phyloP scores from a whole-genome alignment of 202 grass and related monocot genomes.

The Panicum virgatum region DNA sequence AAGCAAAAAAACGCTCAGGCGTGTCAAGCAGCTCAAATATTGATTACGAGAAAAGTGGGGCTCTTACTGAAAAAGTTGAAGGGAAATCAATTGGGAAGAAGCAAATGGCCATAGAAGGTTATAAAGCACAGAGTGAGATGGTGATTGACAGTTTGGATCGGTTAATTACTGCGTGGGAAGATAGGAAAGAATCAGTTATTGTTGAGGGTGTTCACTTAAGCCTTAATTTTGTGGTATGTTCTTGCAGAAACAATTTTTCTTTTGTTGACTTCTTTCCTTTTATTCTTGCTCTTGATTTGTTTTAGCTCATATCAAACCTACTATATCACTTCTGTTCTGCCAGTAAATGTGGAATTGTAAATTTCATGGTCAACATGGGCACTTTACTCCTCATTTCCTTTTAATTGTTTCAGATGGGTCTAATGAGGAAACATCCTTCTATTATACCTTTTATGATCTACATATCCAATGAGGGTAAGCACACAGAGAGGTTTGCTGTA shows the following conservation, averaged over 20 bases:
- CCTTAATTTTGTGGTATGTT: conserved; percentile 97
- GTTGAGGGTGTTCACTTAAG: conserved; percentile 95
- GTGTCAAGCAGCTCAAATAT: conserved; percentile 38
- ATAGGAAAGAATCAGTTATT: conserved; percentile 88
- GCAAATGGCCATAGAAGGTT: conserved; percentile 94
- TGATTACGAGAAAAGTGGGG: conserved; percentile 38
- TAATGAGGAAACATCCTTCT: conserved; percentile 98
- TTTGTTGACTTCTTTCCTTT: not conserved
- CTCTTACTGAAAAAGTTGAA: conserved; percentile 41
- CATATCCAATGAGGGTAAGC: conserved; percentile 87
- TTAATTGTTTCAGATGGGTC: conserved; percentile 75
- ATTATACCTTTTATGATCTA: conserved; percentile 98
- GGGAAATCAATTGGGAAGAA: conserved; percentile 71
- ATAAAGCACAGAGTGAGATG: conserved; percentile 98
- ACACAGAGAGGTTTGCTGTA: conserved; percentile 91
- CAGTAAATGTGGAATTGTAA: not conserved
- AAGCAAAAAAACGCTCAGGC: conserved; percentile 69
- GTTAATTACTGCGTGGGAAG: conserved; percentile 87
- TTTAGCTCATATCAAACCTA: not conserved
- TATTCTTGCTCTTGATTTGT: conserved; percentile 22
- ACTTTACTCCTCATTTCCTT: not conserved
- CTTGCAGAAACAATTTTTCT: not conserved
- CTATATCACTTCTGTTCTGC: not conserved
- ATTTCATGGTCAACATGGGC: not conserved
- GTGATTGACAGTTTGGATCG: conserved; percentile 96